Percentiles rank a stretch among this genome's conserved stretches.
Evolutionary conservation across 768 basidiomycete genomes (phyloP).

Genomic region (Trametes maxima): DNA sequence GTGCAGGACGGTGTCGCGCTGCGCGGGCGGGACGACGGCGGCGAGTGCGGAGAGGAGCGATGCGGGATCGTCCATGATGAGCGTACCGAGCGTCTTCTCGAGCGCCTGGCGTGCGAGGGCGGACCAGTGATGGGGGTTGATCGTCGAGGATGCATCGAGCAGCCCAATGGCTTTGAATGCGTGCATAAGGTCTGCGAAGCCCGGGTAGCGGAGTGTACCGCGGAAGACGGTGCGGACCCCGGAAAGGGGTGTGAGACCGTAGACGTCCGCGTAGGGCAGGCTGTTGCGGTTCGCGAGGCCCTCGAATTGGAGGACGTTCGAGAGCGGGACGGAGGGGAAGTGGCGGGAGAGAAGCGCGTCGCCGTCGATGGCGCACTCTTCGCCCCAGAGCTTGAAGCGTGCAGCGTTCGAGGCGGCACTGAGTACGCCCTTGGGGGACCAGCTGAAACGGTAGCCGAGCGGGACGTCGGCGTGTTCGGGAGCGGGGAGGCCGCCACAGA

Average conservation of each 20-base stretch:
- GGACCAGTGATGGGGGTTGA: slow-evolving; percentile 42
- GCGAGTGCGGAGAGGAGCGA: slow-evolving; percentile 40
- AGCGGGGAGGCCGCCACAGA: slow-evolving; percentile 91
- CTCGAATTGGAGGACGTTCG: slow-evolving; percentile 66
- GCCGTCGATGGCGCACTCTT: slow-evolving; percentile 58
- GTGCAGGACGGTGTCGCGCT: slow-evolving; percentile 28
- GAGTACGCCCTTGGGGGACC: slow-evolving; percentile 88
- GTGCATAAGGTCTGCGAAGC: slow-evolving; percentile 75
- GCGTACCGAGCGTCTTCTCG: slow-evolving; percentile 29
- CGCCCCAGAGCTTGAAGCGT: slow-evolving; percentile 55
- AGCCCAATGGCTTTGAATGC: slow-evolving; percentile 73
- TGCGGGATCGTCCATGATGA: slow-evolving; percentile 33
- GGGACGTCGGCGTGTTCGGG: slow-evolving; percentile 68
- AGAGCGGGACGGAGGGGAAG: slow-evolving; percentile 71
- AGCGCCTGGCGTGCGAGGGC: slow-evolving; percentile 42
- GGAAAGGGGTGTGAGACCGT: slow-evolving; percentile 50
- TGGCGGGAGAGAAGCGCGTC: slow-evolving; percentile 53
- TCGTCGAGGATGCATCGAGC: slow-evolving; percentile 46
- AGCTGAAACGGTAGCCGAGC: slow-evolving; percentile 90
- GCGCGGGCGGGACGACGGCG: slow-evolving; percentile 29
- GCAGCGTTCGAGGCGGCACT: slow-evolving; percentile 78
- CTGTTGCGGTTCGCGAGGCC: slow-evolving; percentile 88
- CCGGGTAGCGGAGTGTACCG: slow-evolving; percentile 90
- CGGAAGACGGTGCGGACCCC: slow-evolving; percentile 69
- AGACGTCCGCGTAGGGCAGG: slow-evolving; percentile 66